Percentiles rank a stretch among this genome's conserved stretches.
phyloP scores from a whole-genome alignment of 2,329 filamentous ascomycete genomes.

The Nemania sp. region DNA sequence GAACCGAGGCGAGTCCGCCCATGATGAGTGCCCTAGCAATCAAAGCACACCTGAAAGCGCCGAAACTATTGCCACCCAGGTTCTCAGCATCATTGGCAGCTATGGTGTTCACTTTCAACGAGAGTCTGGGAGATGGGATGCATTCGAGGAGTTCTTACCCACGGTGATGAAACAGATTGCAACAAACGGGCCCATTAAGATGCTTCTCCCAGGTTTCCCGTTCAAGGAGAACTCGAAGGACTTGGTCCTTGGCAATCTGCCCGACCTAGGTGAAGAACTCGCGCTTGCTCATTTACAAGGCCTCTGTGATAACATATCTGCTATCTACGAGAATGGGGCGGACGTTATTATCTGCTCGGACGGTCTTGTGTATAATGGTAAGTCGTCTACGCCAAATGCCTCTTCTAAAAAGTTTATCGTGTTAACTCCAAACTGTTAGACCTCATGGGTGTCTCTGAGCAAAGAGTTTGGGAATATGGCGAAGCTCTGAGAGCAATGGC shows the following conservation, averaged over 20 bases:
- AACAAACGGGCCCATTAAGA: neutral
- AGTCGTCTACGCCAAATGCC: no score
- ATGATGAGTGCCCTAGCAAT: neutral
- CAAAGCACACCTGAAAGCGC: neutral
- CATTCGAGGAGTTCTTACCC: conserved; percentile 11
- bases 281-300: conserved; percentile 26
- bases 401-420: no score
- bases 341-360: conserved; percentile 25
- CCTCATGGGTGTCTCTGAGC: conserved; percentile 17
- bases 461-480: conserved; percentile 25
- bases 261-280: conserved; percentile 27
- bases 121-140: neutral
- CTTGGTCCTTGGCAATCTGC: conserved; percentile 16
- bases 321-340: conserved; percentile 12
- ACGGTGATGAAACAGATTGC: conserved; percentile 15
- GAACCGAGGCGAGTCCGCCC: no score
- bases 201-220: conserved; percentile 27
- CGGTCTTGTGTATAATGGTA: conserved; percentile 30
- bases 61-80: conserved; percentile 7
- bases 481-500: conserved; percentile 26
- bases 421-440: conserved; percentile 17
- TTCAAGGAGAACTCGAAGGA: conserved; percentile 24
- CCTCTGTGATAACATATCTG: conserved; percentile 23
- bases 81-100: conserved; percentile 28
- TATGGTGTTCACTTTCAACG: conserved; percentile 19